Percentiles rank a stretch among this genome's conserved stretches.
Evolutionary conservation across 495 filamentous ascomycete species (phyloP).

Genomic region (Aspergillus coremiiformis): DNA sequence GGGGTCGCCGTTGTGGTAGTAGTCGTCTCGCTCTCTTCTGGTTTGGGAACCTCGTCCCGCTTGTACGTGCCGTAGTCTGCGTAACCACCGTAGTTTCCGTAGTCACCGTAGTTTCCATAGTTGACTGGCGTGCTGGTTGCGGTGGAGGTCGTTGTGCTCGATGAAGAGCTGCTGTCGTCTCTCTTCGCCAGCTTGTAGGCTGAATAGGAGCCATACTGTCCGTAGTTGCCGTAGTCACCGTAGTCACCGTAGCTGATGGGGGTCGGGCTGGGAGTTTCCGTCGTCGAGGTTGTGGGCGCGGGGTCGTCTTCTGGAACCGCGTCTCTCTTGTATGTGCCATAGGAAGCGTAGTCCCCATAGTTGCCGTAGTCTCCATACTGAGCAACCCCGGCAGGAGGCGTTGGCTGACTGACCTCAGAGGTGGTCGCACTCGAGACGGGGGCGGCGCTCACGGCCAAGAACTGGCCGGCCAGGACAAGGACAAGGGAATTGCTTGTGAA

Average conservation of each 20-base stretch:
- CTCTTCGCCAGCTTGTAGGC: not conserved
- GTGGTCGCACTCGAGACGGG: constrained; percentile 3
- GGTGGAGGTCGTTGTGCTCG: not conserved
- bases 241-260: constrained; percentile 2
- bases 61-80: constrained; percentile 3
- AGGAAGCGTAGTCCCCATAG: constrained; percentile 12
- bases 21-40: not conserved
- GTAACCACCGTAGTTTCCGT: constrained; percentile 3
- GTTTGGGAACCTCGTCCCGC: not conserved
- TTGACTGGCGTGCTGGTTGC: not conserved
- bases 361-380: constrained; percentile 13
- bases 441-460: constrained; percentile 3
- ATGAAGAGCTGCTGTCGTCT: not conserved
- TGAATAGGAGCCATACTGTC: constrained; percentile 7
- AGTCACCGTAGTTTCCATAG: constrained; percentile 1
- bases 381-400: not conserved
- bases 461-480: constrained; percentile 5
- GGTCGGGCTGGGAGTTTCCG: not conserved
- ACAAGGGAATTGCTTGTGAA: constrained; percentile 3
- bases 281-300: not conserved
- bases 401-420: not conserved
- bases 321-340: constrained; percentile 5
- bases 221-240: constrained; percentile 8
- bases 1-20: not conserved
- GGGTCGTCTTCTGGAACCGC: not conserved